Evolutionary conservation across 441 rosid species (phyloP), one percentile per base, ranked within the genome.

Genomic region (Melastoma candidum): DNA sequence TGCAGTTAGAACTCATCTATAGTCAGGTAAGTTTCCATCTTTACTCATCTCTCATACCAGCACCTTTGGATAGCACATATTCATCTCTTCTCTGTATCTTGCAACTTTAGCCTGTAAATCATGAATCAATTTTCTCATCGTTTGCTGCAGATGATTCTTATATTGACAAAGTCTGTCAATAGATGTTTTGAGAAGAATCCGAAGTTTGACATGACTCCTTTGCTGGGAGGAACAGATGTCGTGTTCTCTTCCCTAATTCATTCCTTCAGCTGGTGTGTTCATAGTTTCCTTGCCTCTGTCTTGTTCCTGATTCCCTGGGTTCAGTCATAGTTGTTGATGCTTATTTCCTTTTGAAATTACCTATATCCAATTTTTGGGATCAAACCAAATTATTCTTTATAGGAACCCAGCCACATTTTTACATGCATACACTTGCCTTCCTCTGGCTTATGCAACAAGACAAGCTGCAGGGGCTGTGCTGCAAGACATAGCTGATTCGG

Each of bases 351-450:
- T 17, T 17, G 22, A 17, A 17, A 17, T 17, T 17, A 17, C 22
- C 22, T 17, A 17, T 17, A 17, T 17, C 22, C 22, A 17, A 17
- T 17, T 17, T 17, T 17, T 17, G 22, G 22, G 22, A 17, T 17
- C 22, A 17, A 17, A 17, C 22, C 55, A 12, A 24, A 10, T 5
- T 47, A 46, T 49, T 49, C 1, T 60, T 52, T 17, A 13, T 64
- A 89, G 99, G 95, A 89, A 84, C 54, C 93, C 93, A 8, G 96
- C 96, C 54, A 76, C 97, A 39, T 93, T 93, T 82, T 90, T 93
- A 63, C 97, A 86, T 79, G 96, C 96, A 49, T 89, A 93, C 72
- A 81, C 99, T 52, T 93, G 99, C 72, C 97, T 93, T 77, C 97
- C 99, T 57, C 94, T 93, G 70, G 78, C 85, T 46, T 77, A 76